A percentile compares a stretch with the other conserved stretches of the same genome.
phyloP scores from a whole-genome alignment of 2,329 filamentous ascomycete genomes.

The Mycogone perniciosa region DNA sequence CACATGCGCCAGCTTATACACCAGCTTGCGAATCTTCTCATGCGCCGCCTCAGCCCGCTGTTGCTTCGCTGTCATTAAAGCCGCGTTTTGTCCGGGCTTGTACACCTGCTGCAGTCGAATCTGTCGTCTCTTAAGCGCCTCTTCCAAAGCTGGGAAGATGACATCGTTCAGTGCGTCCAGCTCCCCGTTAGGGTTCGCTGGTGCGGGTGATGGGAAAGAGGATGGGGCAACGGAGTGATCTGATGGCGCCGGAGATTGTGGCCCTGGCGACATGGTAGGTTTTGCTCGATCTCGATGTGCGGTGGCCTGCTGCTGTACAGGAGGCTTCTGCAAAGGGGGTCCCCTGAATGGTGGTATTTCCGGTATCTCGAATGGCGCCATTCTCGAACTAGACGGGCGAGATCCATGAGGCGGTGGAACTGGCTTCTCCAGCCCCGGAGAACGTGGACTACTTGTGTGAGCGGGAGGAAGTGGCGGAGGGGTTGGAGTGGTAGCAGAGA shows the following conservation, averaged over 20 bases:
- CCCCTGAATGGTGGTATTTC: conserved; percentile 53
- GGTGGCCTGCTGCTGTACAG: neutral
- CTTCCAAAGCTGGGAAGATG: conserved; percentile 86
- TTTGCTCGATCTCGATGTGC: conserved; percentile 18
- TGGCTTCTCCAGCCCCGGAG: conserved; percentile 21
- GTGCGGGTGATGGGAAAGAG: conserved; percentile 51
- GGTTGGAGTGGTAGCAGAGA: conserved; percentile 1
- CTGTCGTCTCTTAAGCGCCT: conserved; percentile 76
- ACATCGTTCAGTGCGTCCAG: conserved; percentile 86
- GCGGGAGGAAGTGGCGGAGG: conserved; percentile 3
- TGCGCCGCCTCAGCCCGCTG: conserved; percentile 67
- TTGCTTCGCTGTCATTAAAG: conserved; percentile 52
- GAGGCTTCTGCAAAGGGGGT: conserved; percentile 22
- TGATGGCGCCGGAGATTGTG: conserved; percentile 24
- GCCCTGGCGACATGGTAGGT: conserved; percentile 19
- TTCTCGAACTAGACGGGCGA: conserved; percentile 33
- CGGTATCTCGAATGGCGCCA: conserved; percentile 38
- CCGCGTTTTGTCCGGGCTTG: conserved; percentile 32
- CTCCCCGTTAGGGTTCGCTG: conserved; percentile 57
- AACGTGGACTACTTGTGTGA: conserved; percentile 15
- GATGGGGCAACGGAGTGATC: conserved; percentile 33
- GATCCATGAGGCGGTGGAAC: conserved; percentile 31
- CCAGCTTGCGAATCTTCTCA: conserved; percentile 73
- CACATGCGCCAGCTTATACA: conserved; percentile 73
- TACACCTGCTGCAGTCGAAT: conserved; percentile 51